phyloP scores from a whole-genome alignment of 768 basidiomycete genomes.

The Rhodotorula graminis region DNA sequence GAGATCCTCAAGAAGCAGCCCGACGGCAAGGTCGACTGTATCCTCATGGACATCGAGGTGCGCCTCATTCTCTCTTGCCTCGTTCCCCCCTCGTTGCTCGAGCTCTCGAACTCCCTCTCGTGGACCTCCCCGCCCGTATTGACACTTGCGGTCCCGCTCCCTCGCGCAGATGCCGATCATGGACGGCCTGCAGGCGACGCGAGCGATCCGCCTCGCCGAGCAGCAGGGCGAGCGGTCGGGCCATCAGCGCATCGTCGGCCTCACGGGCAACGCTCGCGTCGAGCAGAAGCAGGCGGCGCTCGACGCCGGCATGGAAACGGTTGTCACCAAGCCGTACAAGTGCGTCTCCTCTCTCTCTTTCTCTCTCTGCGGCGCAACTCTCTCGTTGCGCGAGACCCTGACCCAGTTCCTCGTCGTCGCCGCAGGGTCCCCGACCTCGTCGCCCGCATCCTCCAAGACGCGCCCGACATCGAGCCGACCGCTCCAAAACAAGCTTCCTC shows the following conservation, averaged over 20 bases:
- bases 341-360: not conserved
- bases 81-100: too few relatives aligned
- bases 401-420: not conserved
- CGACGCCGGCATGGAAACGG: slow-evolving; percentile 37
- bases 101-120: too few relatives aligned
- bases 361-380: too few relatives aligned
- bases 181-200: slow-evolving; percentile 38
- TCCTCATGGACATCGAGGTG: slow-evolving; percentile 39
- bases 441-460: not conserved
- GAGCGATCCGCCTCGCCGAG: slow-evolving; percentile 28
- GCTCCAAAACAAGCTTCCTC: not conserved
- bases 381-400: not conserved
- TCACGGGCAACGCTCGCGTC: slow-evolving; percentile 41
- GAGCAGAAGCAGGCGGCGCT: slow-evolving; percentile 38
- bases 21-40: slow-evolving; percentile 21
- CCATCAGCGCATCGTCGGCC: slow-evolving; percentile 33
- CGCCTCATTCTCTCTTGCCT: not conserved
- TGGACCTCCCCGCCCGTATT: too few relatives aligned
- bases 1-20: not conserved
- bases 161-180: slow-evolving; percentile 34
- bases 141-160: not conserved
- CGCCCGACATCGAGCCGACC: not conserved
- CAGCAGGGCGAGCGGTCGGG: slow-evolving; percentile 1
- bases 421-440: slow-evolving; percentile 19
- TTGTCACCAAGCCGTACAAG: slow-evolving; percentile 42